Conservation (phyloP, 1,284 basidiomycete species). For the Pyrrhoderma lamaoense region DNA sequence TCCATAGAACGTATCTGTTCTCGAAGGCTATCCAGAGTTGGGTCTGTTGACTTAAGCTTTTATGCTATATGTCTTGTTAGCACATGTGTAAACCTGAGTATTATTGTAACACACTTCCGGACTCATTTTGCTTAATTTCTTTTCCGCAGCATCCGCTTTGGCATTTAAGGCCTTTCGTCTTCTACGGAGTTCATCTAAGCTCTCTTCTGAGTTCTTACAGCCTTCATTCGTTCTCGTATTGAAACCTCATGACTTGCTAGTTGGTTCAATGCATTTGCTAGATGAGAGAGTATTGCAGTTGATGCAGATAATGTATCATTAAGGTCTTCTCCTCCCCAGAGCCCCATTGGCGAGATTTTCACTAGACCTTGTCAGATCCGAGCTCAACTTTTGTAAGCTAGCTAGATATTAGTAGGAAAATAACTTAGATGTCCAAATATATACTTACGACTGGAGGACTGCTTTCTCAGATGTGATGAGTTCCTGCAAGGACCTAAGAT, state of each 20-base stretch:
- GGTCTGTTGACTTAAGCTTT: conserved; percentile 73
- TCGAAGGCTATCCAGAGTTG: conserved; percentile 68
- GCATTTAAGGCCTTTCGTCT: conserved; percentile 59
- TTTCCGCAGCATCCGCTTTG: conserved; percentile 84
- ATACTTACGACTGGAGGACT: conserved; percentile 63
- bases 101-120: conserved; percentile 41
- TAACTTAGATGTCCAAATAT: neutral
- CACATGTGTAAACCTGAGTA: neutral
- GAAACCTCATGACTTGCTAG: conserved; percentile 71
- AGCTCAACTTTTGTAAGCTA: conserved; percentile 58
- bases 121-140: conserved; percentile 86
- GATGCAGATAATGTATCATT: conserved; percentile 50
- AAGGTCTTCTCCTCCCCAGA: conserved; percentile 79
- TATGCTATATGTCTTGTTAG: conserved; percentile 43
- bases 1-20: conserved; percentile 78
- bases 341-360: conserved; percentile 78
- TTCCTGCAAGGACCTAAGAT: conserved; percentile 78
- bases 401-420: conserved; percentile 1
- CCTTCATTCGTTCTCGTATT: conserved; percentile 72
- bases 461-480: conserved; percentile 86
- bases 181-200: conserved; percentile 69
- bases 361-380: conserved; percentile 64
- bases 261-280: conserved; percentile 60
- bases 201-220: conserved; percentile 82
- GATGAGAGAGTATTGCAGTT: conserved; percentile 62